Conservation (phyloP, 2,329 filamentous ascomycete genomes). For the Escovopsis sp. region DNA sequence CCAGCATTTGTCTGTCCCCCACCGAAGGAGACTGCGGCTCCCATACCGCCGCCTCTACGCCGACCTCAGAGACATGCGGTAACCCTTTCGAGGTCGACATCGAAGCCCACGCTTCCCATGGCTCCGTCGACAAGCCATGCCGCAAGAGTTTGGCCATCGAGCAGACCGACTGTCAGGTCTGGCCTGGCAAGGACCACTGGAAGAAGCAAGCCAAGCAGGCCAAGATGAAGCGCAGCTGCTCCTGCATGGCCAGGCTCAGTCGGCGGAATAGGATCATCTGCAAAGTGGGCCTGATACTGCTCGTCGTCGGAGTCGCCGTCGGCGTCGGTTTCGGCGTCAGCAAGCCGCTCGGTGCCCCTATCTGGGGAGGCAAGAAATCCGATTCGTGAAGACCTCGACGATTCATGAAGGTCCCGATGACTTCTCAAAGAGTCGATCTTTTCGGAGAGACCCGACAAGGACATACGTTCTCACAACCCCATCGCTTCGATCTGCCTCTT, state of each 20-base stretch:
- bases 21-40: conserved; percentile 12
- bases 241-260: conserved; percentile 36
- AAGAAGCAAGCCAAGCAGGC: conserved; percentile 41
- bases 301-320: conserved; percentile 38
- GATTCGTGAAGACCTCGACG: too few relatives aligned
- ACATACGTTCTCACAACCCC: too few relatives aligned
- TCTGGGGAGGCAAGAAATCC: conserved; percentile 31
- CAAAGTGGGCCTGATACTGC: conserved; percentile 36
- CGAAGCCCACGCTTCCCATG: conserved; percentile 33
- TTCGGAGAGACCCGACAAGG: too few relatives aligned
- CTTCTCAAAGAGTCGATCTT: too few relatives aligned
- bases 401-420: too few relatives aligned
- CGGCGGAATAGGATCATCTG: conserved; percentile 36
- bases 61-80: conserved; percentile 23
- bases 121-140: conserved; percentile 18
- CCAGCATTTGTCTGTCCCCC: conserved; percentile 10
- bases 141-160: conserved; percentile 12
- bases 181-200: conserved; percentile 46
- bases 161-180: conserved; percentile 37
- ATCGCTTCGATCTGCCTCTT: too few relatives aligned
- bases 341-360: conserved; percentile 42
- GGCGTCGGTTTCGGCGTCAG: conserved; percentile 45
- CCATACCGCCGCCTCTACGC: conserved; percentile 27
- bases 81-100: conserved; percentile 44
- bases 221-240: conserved; percentile 36